Evolutionary conservation across 2,329 filamentous ascomycete genomes (phyloP), one percentile per base, ranked within the genome.

Genomic region (Alternaria alternata): DNA sequence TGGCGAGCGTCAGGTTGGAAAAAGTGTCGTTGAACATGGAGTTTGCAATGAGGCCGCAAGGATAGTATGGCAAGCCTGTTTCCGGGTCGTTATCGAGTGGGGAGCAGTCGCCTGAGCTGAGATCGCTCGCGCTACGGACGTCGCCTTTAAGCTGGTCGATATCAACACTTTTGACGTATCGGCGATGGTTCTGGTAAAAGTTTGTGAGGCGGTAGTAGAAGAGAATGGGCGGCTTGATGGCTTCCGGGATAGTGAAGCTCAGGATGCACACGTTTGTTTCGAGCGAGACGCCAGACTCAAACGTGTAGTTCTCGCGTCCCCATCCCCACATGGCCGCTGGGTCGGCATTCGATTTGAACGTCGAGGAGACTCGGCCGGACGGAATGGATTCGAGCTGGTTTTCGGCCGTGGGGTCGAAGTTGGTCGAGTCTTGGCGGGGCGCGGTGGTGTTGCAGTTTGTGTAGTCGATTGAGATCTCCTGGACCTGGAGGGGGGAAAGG

Each of bases 141-240:
- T 88, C 83, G 46, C 94, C 95, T 67, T 90, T 91, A 54, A 99
- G 84, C 79, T 99, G 95, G 53, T 91, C 85, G 58, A 89, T 86
- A 74, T 94, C 91, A 72, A 96, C 91, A 1, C 92, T 96, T 75
- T 93, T 91, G 62, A 97, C 95, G 70, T 99, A 99, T 79, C 94
- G 90, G 67, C 95, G 91, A 77, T 99, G 95, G 77, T 99, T 99
- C 80, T 99, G 95, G 83, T 98, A 98, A 82, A 99, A 99, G 81
- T 98, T 97, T 59, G 93, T 94, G 64, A 99, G 88, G 69, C 91
- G 91, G 80, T 99, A 99, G 83, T 97, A 99, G 79, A 98, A 88
- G 62, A 94, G 87, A 11, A 99, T 91, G 0, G 94, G 93, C 1
- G 93, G 87, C 3, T 86, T 84, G 79, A 99, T 89, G 59, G 88